Percentiles rank a stretch among this genome's conserved stretches.
These are phyloP conservation scores for Paradendryphiella salina DNA, from an alignment of 2,329 filamentous ascomycete species.

Conservation along the genomic window DNA sequence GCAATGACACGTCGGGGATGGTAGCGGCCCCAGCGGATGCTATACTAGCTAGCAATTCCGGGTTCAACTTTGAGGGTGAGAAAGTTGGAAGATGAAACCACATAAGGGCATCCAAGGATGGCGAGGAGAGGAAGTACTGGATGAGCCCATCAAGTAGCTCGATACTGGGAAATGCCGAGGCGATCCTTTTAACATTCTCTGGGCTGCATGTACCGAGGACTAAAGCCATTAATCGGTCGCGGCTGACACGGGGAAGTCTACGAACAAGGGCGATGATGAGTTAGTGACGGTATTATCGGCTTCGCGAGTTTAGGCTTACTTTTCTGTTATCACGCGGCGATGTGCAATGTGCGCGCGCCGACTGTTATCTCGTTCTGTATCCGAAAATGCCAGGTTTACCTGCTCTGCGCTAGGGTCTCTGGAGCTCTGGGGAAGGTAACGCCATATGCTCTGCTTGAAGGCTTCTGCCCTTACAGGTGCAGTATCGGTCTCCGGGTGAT, in stretches of 20 bases:
- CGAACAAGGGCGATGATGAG: neutral
- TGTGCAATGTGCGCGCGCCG: slow-evolving; percentile 41
- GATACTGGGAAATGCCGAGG: slow-evolving; percentile 64
- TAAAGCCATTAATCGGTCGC: slow-evolving; percentile 66
- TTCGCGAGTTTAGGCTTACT: slow-evolving; percentile 4
- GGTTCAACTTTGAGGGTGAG: slow-evolving; percentile 57
- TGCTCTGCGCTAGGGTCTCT: slow-evolving; percentile 37
- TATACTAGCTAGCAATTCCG: slow-evolving; percentile 64
- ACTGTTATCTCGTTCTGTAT: slow-evolving; percentile 35
- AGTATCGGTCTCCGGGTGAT: slow-evolving; percentile 23
- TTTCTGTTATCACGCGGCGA: slow-evolving; percentile 49
- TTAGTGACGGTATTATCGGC: neutral
- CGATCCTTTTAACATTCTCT: slow-evolving; percentile 56
- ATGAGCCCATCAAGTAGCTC: slow-evolving; percentile 64
- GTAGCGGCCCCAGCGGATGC: slow-evolving; percentile 64
- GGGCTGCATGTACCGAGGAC: slow-evolving; percentile 63
- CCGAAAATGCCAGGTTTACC: slow-evolving; percentile 47
- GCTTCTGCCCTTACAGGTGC: slow-evolving; percentile 34
- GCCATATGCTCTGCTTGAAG: slow-evolving; percentile 52
- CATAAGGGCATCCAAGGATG: slow-evolving; percentile 60
- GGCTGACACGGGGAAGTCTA: slow-evolving; percentile 45
- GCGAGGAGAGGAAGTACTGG: slow-evolving; percentile 62
- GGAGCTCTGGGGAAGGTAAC: slow-evolving; percentile 46
- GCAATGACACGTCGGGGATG: slow-evolving; percentile 59
- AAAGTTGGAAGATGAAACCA: slow-evolving; percentile 67